Evolutionary conservation across 2,329 filamentous ascomycete species (phyloP).

Genomic region (Aspergillus chevalieri): DNA sequence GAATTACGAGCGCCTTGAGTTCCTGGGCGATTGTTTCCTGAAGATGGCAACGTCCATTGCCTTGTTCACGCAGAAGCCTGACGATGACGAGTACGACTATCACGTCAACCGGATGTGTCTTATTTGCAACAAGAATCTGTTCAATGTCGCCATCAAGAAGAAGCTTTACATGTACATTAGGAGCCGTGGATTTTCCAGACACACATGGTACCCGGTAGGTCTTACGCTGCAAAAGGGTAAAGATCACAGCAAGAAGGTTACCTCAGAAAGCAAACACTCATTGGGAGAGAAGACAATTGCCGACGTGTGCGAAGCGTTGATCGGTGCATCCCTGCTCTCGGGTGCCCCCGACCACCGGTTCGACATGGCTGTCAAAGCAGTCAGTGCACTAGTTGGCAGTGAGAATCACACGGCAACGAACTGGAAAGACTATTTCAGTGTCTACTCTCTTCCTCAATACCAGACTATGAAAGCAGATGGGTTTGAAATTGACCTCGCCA

Average conservation of each 20-base stretch:
- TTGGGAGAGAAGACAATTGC: slow-evolving; percentile 86
- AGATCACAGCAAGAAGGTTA: slow-evolving; percentile 45
- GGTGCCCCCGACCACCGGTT: slow-evolving; percentile 47
- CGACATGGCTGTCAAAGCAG: slow-evolving; percentile 56
- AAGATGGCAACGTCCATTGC: slow-evolving; percentile 95
- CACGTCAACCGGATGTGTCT: slow-evolving; percentile 88
- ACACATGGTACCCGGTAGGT: slow-evolving; percentile 82
- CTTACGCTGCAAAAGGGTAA: slow-evolving; percentile 70
- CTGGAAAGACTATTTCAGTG: slow-evolving; percentile 67
- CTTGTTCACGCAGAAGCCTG: slow-evolving; percentile 68
- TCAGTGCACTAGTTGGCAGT: slow-evolving; percentile 57
- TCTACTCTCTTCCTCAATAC: slow-evolving; percentile 66
- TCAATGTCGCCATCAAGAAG: slow-evolving; percentile 64
- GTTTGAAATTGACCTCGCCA: slow-evolving; percentile 62
- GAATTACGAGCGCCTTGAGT: slow-evolving; percentile 92
- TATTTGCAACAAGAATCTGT: slow-evolving; percentile 86
- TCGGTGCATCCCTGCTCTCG: slow-evolving; percentile 70
- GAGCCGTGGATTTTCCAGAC: slow-evolving; percentile 70
- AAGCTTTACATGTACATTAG: slow-evolving; percentile 69
- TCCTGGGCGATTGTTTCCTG: slow-evolving; percentile 85
- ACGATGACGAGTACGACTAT: slow-evolving; percentile 75
- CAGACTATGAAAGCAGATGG: slow-evolving; percentile 59
- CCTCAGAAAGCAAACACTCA: slow-evolving; percentile 48
- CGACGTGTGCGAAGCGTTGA: slow-evolving; percentile 89
- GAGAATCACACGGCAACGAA: slow-evolving; percentile 61